Evolutionary conservation across 208 protist species (phyloP), one percentile per base, ranked within the genome.

Genomic region (Wallacemonas collosoma): DNA sequence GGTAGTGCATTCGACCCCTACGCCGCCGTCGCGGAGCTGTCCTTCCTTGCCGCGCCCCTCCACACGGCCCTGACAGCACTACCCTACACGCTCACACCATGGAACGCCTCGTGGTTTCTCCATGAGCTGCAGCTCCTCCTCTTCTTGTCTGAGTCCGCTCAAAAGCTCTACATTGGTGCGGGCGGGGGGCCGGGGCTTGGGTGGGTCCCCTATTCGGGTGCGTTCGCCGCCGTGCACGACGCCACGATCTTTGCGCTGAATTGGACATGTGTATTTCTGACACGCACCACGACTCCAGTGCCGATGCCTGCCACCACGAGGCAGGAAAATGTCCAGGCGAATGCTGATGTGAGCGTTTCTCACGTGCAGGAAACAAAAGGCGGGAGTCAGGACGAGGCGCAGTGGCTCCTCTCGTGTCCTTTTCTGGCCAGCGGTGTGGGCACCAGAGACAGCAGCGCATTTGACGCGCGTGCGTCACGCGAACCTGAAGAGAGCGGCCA

Each of bases 11-110:
- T 9, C 26, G 45, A 38, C 57, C 48, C 66, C 63, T 62, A 50
- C 36, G n/a, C 43, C 44, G 54, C 48, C 58, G 12, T 62, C 69
- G 45, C n/a, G 71, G 53, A 44, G 61, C 51, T 50, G 72, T 68
- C 85, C 6, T 93, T 95, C 65, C 48, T 91, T 14, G 76, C 76
- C 6, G 70, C 63, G 9, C 83, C 86, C 39, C 75, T 95, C 41
- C 83, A 94, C 75, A 83, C 82, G 3, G 91, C 91, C 39, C 47
- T 95, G 45, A 88, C 74, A 15, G 86, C 91, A 43, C 82, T 95
- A 35, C 91, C 88, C 44, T 75, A 94, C 11, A 78, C 92, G 17
- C 71, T 86, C 39, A 75, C 81, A 38, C 68, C 79, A 1, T 75
- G 86, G 6, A 86, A 92, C 51, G 85, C 88, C 5, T 69, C 74